Percentiles rank a stretch among this genome's conserved stretches.
Conservation (phyloP, 208 protist species). For the Trypanosoma boissoni region DNA sequence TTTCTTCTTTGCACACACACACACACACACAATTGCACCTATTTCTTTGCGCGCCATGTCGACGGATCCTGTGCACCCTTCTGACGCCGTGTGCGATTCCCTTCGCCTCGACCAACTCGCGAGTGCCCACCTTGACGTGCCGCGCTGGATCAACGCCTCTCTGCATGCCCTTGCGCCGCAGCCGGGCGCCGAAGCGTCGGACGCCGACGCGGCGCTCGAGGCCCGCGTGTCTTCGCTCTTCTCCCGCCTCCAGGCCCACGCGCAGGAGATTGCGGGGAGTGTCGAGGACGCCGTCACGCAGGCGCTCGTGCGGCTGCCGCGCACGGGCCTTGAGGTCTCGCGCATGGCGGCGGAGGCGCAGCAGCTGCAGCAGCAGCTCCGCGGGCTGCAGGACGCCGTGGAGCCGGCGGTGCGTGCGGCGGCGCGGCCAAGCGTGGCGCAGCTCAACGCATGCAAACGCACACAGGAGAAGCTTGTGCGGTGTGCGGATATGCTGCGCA, state of each 20-base stretch:
- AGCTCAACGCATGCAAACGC: conserved; percentile 34
- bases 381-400: conserved; percentile 37
- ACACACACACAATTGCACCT: too few species aligned
- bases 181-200: background rate
- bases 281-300: conserved; percentile 68
- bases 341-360: conserved; percentile 61
- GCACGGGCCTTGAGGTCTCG: conserved; percentile 60
- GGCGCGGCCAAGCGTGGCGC: conserved; percentile 19
- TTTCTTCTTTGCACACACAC: too few species aligned
- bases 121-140: conserved; percentile 39
- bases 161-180: conserved; percentile 13
- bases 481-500: conserved; percentile 46
- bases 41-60: too few species aligned
- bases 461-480: conserved; percentile 46
- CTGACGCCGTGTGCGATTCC: too few species aligned
- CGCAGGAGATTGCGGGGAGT: conserved; percentile 41
- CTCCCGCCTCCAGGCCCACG: conserved; percentile 44
- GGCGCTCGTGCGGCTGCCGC: conserved; percentile 62
- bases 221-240: conserved; percentile 40
- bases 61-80: too few species aligned
- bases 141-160: conserved; percentile 54
- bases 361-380: conserved; percentile 44
- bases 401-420: conserved; percentile 23
- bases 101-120: conserved; percentile 19
- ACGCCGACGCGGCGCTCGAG: conserved; percentile 29